A percentile compares a stretch with the other conserved stretches of the same genome.
Conservation (phyloP, 805 yeast species). For the Kuraishia hungarica region DNA sequence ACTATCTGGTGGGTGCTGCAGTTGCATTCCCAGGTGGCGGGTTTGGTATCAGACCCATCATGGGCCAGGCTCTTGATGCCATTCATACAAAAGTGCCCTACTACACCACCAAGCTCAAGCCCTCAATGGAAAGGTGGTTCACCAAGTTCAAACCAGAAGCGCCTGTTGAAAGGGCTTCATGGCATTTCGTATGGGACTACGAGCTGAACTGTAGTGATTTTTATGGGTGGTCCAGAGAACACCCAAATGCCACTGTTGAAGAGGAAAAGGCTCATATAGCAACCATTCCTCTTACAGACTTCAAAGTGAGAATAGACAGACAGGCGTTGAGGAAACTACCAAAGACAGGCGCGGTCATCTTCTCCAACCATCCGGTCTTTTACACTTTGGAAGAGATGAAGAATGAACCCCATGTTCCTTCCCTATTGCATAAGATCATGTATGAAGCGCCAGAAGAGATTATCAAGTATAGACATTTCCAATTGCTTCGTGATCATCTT, state of each 20-base stretch:
- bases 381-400: constrained; percentile 75
- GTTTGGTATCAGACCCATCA: constrained; percentile 49
- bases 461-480: constrained; percentile 55
- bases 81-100: constrained; percentile 67
- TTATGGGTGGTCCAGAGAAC: constrained; percentile 29
- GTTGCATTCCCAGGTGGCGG: constrained; percentile 78
- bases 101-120: constrained; percentile 54
- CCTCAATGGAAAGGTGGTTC: constrained; percentile 71
- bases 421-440: constrained; percentile 50
- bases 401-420: constrained; percentile 70
- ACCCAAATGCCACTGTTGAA: constrained; percentile 7
- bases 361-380: constrained; percentile 69
- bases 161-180: constrained; percentile 67
- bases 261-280: constrained; percentile 38
- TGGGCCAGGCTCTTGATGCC: constrained; percentile 53
- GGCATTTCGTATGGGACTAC: constrained; percentile 71
- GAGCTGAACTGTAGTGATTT: constrained; percentile 47
- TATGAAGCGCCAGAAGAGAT: constrained; percentile 62
- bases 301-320: constrained; percentile 63
- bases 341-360: constrained; percentile 53
- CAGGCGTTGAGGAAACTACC: constrained; percentile 66
- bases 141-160: constrained; percentile 47
- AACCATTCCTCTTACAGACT: constrained; percentile 34
- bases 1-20: constrained; percentile 63
- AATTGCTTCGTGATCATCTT: constrained; percentile 48